Conservation (phyloP, 2,329 filamentous ascomycete genomes). For the Phaeosphaeriaceae sp. region DNA sequence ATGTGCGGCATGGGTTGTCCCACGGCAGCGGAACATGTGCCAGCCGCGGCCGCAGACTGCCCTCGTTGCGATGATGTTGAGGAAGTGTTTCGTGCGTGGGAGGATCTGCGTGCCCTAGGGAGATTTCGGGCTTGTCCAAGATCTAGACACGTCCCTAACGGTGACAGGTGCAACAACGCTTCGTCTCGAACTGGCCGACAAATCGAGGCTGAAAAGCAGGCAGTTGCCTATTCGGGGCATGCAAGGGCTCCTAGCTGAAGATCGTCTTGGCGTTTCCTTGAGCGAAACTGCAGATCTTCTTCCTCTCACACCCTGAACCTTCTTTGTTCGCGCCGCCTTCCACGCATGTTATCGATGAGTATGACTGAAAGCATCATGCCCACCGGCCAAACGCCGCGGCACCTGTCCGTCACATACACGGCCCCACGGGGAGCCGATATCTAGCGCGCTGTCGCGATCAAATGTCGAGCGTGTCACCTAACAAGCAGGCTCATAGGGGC, state of each 20-base stretch:
- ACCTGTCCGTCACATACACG: not conserved
- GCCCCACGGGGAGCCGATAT: not conserved
- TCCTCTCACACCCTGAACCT: not conserved
- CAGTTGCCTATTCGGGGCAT: slow-evolving; percentile 7
- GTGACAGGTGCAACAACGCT: slow-evolving; percentile 8
- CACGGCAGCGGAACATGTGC: not conserved
- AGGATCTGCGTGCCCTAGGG: slow-evolving; percentile 16
- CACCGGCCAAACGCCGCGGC: not conserved
- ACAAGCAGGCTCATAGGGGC: not conserved
- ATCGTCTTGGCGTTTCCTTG: slow-evolving; percentile 5
- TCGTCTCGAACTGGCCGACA: slow-evolving; percentile 13
- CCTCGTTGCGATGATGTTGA: not conserved
- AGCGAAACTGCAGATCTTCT: slow-evolving; percentile 3
- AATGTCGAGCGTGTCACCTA: not conserved
- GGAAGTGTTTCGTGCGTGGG: slow-evolving; percentile 2
- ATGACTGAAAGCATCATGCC: not conserved
- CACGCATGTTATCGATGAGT: not conserved
- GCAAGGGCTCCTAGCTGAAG: slow-evolving; percentile 6
- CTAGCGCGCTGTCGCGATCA: not conserved
- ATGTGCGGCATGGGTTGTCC: not conserved
- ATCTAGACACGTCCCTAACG: slow-evolving; percentile 4
- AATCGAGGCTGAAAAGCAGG: not conserved
- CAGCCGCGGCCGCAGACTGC: not conserved
- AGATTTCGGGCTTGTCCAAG: slow-evolving; percentile 11
- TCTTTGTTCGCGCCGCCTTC: slow-evolving; percentile 1